Percentiles rank a stretch among this genome's conserved stretches.
These are phyloP conservation scores for Vitis hybrid DNA, from an alignment of 177 flowering plant genomes.

Conservation along the genomic window DNA sequence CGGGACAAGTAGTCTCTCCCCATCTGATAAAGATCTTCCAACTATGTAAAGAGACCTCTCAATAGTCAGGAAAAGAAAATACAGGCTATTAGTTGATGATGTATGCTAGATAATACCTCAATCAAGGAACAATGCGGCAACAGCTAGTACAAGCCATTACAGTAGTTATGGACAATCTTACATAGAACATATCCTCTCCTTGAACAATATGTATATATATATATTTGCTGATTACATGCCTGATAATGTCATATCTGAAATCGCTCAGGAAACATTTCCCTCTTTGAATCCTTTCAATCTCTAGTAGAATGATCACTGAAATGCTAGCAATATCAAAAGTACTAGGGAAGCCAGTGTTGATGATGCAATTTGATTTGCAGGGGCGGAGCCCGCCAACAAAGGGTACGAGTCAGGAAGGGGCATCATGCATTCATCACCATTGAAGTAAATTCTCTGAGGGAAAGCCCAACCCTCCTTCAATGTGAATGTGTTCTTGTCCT, in stretches of 20 bases:
- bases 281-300: not conserved
- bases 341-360: not conserved
- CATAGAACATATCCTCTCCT: not conserved
- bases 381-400: not conserved
- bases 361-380: not conserved
- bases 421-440: slow-evolving; percentile 15
- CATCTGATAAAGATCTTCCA: too few relatives aligned
- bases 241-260: not conserved
- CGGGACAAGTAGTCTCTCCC: too few relatives aligned
- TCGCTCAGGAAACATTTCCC: not conserved
- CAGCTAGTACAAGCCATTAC: too few relatives aligned
- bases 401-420: slow-evolving; percentile 14
- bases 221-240: too few relatives aligned
- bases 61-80: too few relatives aligned
- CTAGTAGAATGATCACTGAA: not conserved
- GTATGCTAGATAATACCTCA: too few relatives aligned
- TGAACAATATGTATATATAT: not conserved
- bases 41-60: too few relatives aligned
- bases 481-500: slow-evolving; percentile 3
- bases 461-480: slow-evolving; percentile 6
- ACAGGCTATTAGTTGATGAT: too few relatives aligned
- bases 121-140: too few relatives aligned
- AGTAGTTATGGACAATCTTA: too few relatives aligned
- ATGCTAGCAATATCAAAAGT: not conserved
- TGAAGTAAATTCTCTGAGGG: slow-evolving; percentile 5